Conservation (phyloP, 192 early-diverging fungal genomes). For the Coemansia nantahalensis region DNA sequence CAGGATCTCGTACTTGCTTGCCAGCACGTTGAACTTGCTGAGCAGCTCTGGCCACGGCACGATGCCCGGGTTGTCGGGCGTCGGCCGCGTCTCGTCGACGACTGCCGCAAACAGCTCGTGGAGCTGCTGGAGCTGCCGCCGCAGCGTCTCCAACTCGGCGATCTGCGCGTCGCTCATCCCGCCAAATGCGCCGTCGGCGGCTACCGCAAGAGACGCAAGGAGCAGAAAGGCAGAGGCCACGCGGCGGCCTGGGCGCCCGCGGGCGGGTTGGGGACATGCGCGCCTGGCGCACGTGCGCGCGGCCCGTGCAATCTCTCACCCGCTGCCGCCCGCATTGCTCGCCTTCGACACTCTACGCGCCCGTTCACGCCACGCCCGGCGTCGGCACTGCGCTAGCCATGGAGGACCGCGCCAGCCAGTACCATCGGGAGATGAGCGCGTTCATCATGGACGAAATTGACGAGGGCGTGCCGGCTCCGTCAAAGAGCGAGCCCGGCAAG, state of each 20-base stretch:
- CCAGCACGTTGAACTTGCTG: constrained; percentile 56
- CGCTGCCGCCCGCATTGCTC: too few relatives aligned
- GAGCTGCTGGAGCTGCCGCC: constrained; percentile 52
- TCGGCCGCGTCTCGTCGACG: constrained; percentile 48
- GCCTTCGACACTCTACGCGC: too few relatives aligned
- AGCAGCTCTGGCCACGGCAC: constrained; percentile 51
- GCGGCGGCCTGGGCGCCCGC: too few relatives aligned
- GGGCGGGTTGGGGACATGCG: too few relatives aligned
- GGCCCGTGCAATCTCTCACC: too few relatives aligned
- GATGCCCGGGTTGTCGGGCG: constrained; percentile 37
- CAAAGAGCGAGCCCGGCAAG: constrained; percentile 58
- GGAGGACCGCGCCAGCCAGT: constrained; percentile 50
- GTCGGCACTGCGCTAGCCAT: constrained; percentile 2
- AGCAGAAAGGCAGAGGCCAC: neutral
- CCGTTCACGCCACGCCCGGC: too few relatives aligned
- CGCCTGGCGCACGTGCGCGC: too few relatives aligned
- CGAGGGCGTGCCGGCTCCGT: constrained; percentile 24
- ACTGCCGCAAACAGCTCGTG: constrained; percentile 47
- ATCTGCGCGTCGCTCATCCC: constrained; percentile 29
- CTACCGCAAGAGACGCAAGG: too few relatives aligned
- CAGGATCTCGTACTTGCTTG: constrained; percentile 45
- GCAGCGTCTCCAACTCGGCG: constrained; percentile 51
- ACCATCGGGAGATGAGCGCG: constrained; percentile 50
- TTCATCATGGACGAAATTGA: constrained; percentile 49
- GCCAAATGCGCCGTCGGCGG: too few relatives aligned